Evolutionary conservation across 768 basidiomycete species (phyloP).

Genomic region (Pleurotus giganteus): DNA sequence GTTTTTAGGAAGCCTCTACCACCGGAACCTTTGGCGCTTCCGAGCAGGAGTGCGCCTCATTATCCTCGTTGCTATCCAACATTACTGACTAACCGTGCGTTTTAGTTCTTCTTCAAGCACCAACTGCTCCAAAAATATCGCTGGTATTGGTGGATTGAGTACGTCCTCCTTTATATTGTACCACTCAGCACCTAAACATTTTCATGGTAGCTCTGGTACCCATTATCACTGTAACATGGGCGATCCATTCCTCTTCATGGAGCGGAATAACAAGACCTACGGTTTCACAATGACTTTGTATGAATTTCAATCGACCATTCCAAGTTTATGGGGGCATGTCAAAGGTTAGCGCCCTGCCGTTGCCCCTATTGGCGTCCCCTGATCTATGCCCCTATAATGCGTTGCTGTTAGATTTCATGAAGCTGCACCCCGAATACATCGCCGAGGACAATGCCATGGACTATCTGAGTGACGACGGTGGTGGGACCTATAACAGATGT

Average conservation of each 20-base stretch:
- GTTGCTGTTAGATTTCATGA: constrained; percentile 50
- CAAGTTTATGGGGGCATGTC: constrained; percentile 69
- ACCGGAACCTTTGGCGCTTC: constrained; percentile 71
- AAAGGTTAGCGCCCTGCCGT: constrained; percentile 41
- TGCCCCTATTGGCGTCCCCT: constrained; percentile 13
- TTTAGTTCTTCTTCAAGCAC: constrained; percentile 70
- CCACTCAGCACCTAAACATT: constrained; percentile 24
- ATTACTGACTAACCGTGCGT: neutral
- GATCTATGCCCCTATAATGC: neutral
- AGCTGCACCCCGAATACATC: constrained; percentile 52
- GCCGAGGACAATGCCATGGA: constrained; percentile 57
- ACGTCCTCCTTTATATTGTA: constrained; percentile 24
- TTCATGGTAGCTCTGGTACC: constrained; percentile 58
- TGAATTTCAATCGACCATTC: constrained; percentile 74
- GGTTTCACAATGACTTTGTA: constrained; percentile 75
- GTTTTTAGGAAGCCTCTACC: constrained; percentile 36
- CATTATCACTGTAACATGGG: constrained; percentile 74
- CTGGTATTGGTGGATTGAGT: constrained; percentile 84
- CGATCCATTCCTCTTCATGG: constrained; percentile 73
- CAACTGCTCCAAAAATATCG: constrained; percentile 61
- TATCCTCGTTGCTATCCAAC: neutral
- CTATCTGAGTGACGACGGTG: constrained; percentile 48
- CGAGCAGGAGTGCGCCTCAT: constrained; percentile 55
- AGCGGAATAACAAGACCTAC: constrained; percentile 66
- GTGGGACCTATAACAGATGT: constrained; percentile 68